Conservation (phyloP, 2,329 filamentous ascomycete genomes). For the Purpureocillium takamizusanense region DNA sequence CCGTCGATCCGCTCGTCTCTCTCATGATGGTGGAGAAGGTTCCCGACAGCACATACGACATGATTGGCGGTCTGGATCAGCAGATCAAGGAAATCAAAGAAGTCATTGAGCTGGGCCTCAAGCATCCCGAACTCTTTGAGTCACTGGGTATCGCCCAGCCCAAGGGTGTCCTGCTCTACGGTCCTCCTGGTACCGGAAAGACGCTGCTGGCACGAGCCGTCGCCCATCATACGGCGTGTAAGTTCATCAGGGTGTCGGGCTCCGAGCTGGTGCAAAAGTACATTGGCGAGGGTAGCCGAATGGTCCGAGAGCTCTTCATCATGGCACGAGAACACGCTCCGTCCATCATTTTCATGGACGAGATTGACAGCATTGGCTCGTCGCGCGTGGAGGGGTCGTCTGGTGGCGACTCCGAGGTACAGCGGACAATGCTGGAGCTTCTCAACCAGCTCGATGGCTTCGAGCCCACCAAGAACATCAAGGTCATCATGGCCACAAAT, state of each 20-base stretch:
- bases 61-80: conserved; percentile 98
- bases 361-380: conserved; percentile 97
- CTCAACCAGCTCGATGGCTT: conserved; percentile 98
- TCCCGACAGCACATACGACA: conserved; percentile 98
- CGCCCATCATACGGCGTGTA: conserved; percentile 97
- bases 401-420: conserved; percentile 93
- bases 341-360: conserved; percentile 99
- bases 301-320: conserved; percentile 98
- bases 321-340: conserved; percentile 98
- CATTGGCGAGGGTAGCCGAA: conserved; percentile 93
- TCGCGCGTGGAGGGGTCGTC: conserved; percentile 93
- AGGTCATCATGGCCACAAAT: conserved; percentile 99
- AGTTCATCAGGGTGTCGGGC: conserved; percentile 95
- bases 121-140: conserved; percentile 97
- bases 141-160: conserved; percentile 98
- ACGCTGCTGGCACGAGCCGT: conserved; percentile 91
- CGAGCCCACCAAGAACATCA: conserved; percentile 99
- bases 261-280: conserved; percentile 98
- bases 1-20: conserved; percentile 94
- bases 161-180: conserved; percentile 94
- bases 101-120: conserved; percentile 95
- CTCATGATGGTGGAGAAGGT: conserved; percentile 99
- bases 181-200: conserved; percentile 94
- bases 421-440: conserved; percentile 96
- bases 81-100: conserved; percentile 99